Percentiles rank a stretch among this genome's conserved stretches.
These are phyloP conservation scores for Mycena latifolia DNA, from an alignment of 768 basidiomycete genomes.

Conservation along the genomic window DNA sequence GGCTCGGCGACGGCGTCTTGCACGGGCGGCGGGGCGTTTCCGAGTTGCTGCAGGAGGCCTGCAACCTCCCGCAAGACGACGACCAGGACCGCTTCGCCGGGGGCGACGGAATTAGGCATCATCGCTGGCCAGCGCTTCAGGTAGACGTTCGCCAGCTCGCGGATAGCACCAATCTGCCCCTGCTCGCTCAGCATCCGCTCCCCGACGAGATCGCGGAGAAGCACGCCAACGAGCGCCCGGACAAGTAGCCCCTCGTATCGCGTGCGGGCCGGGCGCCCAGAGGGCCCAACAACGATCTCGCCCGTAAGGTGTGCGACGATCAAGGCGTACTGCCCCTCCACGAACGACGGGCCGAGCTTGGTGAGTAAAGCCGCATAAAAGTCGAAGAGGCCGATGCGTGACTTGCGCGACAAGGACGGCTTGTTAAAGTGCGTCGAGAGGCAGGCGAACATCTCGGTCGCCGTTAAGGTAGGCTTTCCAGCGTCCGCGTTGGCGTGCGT, in stretches of 20 bases:
- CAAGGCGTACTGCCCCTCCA: constrained; percentile 86
- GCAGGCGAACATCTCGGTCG: constrained; percentile 84
- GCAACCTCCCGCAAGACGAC: constrained; percentile 88
- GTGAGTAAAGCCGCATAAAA: constrained; percentile 86
- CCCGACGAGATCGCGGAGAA: constrained; percentile 90
- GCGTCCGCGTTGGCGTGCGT: constrained; percentile 63
- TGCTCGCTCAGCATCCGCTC: constrained; percentile 93
- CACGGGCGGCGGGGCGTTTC: constrained; percentile 91
- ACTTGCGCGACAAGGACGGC: constrained; percentile 71
- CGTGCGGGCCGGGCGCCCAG: constrained; percentile 59
- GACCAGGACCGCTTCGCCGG: constrained; percentile 74
- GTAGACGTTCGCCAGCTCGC: constrained; percentile 85
- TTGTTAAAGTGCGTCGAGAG: constrained; percentile 89
- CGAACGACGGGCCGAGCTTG: constrained; percentile 79
- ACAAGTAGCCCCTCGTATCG: constrained; percentile 83
- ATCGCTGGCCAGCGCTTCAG: constrained; percentile 94
- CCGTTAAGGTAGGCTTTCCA: constrained; percentile 77
- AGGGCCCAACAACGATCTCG: constrained; percentile 76
- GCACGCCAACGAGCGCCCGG: constrained; percentile 78
- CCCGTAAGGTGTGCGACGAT: constrained; percentile 83
- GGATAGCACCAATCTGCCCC: constrained; percentile 92
- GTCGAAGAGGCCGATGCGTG: constrained; percentile 89
- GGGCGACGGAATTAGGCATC: constrained; percentile 86
- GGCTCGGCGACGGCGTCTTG: constrained; percentile 90
- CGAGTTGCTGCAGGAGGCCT: constrained; percentile 87